Percentiles rank a stretch among this genome's conserved stretches.
Conservation (phyloP, 208 protist genomes). For the Chromosphaera perkinsii region DNA sequence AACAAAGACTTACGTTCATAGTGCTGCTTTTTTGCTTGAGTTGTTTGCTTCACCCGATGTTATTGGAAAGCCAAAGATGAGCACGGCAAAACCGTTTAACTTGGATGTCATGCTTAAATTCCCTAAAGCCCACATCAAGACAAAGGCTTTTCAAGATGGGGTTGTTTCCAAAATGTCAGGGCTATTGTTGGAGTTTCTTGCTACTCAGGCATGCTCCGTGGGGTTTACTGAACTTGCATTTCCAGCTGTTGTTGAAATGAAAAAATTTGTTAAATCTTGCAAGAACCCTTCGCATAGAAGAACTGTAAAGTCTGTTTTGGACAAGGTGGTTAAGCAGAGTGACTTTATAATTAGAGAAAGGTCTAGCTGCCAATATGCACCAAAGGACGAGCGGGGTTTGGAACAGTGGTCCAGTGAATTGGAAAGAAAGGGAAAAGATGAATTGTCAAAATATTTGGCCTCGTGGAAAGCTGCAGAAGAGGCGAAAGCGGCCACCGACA, state of each 20-base stretch:
- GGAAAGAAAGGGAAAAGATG: no score
- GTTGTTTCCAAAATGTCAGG: neutral
- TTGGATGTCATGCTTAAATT: conserved; percentile 13
- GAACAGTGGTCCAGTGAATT: no score
- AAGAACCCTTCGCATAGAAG: no score
- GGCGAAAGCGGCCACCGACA: no score
- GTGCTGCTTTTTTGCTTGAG: conserved; percentile 79
- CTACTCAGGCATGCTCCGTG: conserved; percentile 4
- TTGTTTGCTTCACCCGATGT: conserved; percentile 61
- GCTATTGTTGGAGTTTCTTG: conserved; percentile 18
- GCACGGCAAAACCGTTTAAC: neutral
- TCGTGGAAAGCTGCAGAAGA: no score
- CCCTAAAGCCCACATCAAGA: neutral
- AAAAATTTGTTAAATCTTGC: no score
- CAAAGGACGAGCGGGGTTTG: no score
- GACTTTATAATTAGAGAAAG: no score
- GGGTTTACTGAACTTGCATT: conserved; percentile 13
- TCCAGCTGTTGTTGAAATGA: conserved; percentile 7
- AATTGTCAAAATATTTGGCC: no score
- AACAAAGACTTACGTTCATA: conserved; percentile 80
- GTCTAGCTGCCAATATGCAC: no score
- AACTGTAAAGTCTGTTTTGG: no score
- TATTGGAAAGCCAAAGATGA: neutral
- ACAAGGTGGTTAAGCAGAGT: no score
- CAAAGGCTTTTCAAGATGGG: conserved; percentile 22